Evolutionary conservation across 1,284 basidiomycete genomes (phyloP).

Genomic region (Neolentinus lepideus): DNA sequence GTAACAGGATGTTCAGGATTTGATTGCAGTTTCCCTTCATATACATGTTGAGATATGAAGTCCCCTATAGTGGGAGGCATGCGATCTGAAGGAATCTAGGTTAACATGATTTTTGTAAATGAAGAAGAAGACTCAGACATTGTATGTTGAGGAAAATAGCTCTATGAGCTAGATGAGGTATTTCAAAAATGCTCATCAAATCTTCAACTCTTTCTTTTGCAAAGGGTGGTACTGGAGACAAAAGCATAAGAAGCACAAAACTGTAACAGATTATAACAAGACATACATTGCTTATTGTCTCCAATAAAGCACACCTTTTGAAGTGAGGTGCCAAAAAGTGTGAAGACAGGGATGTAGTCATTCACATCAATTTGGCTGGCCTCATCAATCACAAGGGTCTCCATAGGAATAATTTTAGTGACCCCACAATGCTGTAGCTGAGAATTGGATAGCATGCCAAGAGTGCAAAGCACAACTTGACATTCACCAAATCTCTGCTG

Average conservation of each 20-base stretch:
- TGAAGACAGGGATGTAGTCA: slow-evolving; percentile 48
- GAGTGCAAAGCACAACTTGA: slow-evolving; percentile 61
- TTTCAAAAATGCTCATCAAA: slow-evolving; percentile 38
- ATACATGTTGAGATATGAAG: slow-evolving; percentile 61
- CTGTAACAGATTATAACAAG: not conserved
- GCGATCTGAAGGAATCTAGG: slow-evolving; percentile 38
- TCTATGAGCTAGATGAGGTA: slow-evolving; percentile 26
- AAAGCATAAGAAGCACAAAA: slow-evolving; percentile 4
- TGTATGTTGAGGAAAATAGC: slow-evolving; percentile 32
- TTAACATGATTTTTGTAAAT: not conserved
- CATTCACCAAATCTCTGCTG: slow-evolving; percentile 30
- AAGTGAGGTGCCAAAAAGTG: slow-evolving; percentile 32
- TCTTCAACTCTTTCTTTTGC: slow-evolving; percentile 33
- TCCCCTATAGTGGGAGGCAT: slow-evolving; percentile 74
- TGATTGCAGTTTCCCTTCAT: slow-evolving; percentile 35
- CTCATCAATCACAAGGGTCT: slow-evolving; percentile 34
- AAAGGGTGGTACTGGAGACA: slow-evolving; percentile 36
- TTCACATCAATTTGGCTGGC: slow-evolving; percentile 38
- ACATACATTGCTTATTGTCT: slow-evolving; percentile 67
- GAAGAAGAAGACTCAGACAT: slow-evolving; percentile 27
- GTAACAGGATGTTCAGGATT: slow-evolving; percentile 26
- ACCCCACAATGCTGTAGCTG: slow-evolving; percentile 18
- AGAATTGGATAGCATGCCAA: slow-evolving; percentile 58
- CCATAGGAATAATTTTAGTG: slow-evolving; percentile 20
- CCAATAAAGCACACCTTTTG: slow-evolving; percentile 67